These are phyloP conservation scores for Aspergillus novoparasiticus DNA, from an alignment of 2,329 filamentous ascomycete genomes.

Conservation along the genomic window DNA sequence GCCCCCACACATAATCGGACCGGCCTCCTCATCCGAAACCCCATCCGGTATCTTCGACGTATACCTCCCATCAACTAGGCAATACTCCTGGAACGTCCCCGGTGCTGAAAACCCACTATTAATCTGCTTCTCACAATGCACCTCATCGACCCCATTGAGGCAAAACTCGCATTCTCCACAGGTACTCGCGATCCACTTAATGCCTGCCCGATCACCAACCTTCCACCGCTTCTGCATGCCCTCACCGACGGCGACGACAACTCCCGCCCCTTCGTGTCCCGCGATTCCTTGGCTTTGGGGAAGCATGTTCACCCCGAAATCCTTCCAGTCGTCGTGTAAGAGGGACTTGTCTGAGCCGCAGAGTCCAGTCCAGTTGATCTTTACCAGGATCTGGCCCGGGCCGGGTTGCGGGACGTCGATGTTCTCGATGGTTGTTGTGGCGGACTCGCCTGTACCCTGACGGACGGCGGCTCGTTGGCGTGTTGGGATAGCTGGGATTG, in stretches of 20 bases:
- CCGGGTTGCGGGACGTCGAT: slow-evolving; percentile 5
- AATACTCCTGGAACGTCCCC: slow-evolving; percentile 26
- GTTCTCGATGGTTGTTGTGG: slow-evolving; percentile 5
- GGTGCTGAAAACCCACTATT: slow-evolving; percentile 21
- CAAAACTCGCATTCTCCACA: slow-evolving; percentile 26
- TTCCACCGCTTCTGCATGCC: slow-evolving; percentile 17
- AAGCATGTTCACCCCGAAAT: slow-evolving; percentile 6
- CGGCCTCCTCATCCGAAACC: slow-evolving; percentile 20
- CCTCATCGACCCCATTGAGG: slow-evolving; percentile 17
- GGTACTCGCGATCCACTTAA: slow-evolving; percentile 23
- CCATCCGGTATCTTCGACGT: slow-evolving; percentile 22
- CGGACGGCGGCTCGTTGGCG: slow-evolving; percentile 11
- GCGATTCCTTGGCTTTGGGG: slow-evolving; percentile 7
- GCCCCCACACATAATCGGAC: slow-evolving; percentile 27
- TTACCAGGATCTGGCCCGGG: slow-evolving; percentile 13
- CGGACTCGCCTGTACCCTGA: not conserved
- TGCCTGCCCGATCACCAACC: slow-evolving; percentile 27
- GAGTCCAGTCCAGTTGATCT: slow-evolving; percentile 15
- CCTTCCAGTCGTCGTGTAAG: slow-evolving; percentile 9
- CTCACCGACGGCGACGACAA: slow-evolving; percentile 40
- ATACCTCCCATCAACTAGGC: slow-evolving; percentile 19
- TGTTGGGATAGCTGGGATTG: not conserved
- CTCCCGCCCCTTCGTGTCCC: slow-evolving; percentile 52
- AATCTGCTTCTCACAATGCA: slow-evolving; percentile 18
- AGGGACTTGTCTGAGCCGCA: slow-evolving; percentile 15